phyloP scores from a whole-genome alignment of 208 protist genomes.

The Angomonas ambiguus region DNA sequence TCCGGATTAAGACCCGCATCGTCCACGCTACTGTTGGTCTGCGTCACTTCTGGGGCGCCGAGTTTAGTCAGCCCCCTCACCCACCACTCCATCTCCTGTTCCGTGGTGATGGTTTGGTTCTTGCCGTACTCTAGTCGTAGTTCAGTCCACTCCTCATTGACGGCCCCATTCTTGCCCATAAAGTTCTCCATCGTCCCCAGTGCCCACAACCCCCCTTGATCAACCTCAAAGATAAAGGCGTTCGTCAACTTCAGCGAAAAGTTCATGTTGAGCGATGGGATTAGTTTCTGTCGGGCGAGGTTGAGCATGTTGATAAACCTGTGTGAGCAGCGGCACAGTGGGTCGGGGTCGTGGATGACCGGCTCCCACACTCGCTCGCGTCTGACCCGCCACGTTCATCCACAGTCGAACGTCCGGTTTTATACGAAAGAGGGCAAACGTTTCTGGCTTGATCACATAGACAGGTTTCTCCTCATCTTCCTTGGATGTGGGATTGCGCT shows the following conservation, averaged over 20 bases:
- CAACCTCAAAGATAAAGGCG: conserved; percentile 80
- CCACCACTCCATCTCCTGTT: conserved; percentile 91
- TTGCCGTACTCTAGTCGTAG: conserved; percentile 81
- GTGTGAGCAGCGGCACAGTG: conserved; percentile 62
- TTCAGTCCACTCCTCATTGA: conserved; percentile 79
- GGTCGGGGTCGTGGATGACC: conserved; percentile 52
- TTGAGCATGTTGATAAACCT: conserved; percentile 86
- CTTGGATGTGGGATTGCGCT: conserved; percentile 71
- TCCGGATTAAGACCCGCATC: conserved; percentile 74
- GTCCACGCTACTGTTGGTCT: conserved; percentile 76
- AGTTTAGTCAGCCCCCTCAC: conserved; percentile 77
- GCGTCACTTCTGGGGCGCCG: conserved; percentile 75
- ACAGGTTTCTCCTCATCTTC: conserved; percentile 81
- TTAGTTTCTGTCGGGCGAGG: conserved; percentile 74
- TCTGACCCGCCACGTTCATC: conserved; percentile 59
- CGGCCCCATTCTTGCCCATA: conserved; percentile 35
- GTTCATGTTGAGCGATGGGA: conserved; percentile 88
- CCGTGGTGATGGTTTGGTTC: conserved; percentile 66
- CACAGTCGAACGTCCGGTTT: conserved; percentile 71
- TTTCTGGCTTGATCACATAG: conserved; percentile 82
- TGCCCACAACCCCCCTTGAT: conserved; percentile 75
- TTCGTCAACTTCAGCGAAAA: conserved; percentile 84
- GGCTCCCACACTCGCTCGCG: conserved; percentile 83
- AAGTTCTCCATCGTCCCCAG: conserved; percentile 86
- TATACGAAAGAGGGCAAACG: conserved; percentile 71